Evolutionary conservation across 352 stramenopile genomes (phyloP).

Genomic region (Saprolegnia parasitica): DNA sequence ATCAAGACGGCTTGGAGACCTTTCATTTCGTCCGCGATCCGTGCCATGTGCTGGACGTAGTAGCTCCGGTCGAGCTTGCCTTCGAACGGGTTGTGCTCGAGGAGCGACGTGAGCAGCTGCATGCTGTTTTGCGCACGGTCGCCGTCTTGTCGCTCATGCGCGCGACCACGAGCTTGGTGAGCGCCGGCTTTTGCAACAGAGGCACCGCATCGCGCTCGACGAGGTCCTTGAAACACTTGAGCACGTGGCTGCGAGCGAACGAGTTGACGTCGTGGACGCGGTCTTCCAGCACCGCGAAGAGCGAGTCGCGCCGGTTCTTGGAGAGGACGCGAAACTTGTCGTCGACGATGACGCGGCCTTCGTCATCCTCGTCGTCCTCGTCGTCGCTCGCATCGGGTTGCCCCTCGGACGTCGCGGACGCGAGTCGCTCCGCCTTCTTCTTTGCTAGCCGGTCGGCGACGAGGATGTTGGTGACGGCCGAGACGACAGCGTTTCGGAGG

Average conservation of each 20-base stretch:
- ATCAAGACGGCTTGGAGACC: slow-evolving; percentile 72
- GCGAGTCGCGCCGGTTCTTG: slow-evolving; percentile 53
- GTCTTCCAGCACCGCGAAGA: slow-evolving; percentile 88
- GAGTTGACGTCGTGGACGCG: slow-evolving; percentile 90
- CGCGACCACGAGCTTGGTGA: slow-evolving; percentile 77
- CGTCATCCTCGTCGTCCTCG: slow-evolving; percentile 32
- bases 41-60: slow-evolving; percentile 77
- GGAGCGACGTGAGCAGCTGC: slow-evolving; percentile 80
- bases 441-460: slow-evolving; percentile 8
- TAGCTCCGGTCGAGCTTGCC: slow-evolving; percentile 79
- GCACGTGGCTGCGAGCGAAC: slow-evolving; percentile 85
- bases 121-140: slow-evolving; percentile 87
- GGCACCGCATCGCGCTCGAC: slow-evolving; percentile 83
- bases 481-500: slow-evolving; percentile 64
- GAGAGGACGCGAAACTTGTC: slow-evolving; percentile 45
- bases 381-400: slow-evolving; percentile 31
- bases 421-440: slow-evolving; percentile 4
- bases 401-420: slow-evolving; percentile 32
- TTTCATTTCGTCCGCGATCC: slow-evolving; percentile 59
- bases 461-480: slow-evolving; percentile 70
- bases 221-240: slow-evolving; percentile 89
- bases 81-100: slow-evolving; percentile 95
- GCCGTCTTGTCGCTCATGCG: slow-evolving; percentile 92
- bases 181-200: slow-evolving; percentile 42
- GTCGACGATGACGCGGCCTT: slow-evolving; percentile 30